These are phyloP conservation scores for Takakia lepidozioides DNA, from an alignment of 225 moss, liverwort and hornwort genomes.

Conservation along the genomic window DNA sequence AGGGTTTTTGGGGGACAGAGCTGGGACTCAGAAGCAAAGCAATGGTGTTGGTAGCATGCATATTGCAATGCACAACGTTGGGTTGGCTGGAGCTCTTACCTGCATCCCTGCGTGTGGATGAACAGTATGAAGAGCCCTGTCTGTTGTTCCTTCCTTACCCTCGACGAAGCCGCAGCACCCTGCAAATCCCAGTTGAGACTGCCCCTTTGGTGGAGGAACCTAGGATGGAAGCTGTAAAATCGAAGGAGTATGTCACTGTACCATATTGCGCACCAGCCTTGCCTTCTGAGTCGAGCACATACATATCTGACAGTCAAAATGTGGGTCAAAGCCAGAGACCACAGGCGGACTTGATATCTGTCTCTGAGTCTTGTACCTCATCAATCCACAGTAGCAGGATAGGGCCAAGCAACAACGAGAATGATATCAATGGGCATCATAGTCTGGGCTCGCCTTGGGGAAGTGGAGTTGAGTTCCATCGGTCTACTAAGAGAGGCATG, in stretches of 20 bases:
- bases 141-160: conserved; percentile 33
- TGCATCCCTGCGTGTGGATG: conserved; percentile 30
- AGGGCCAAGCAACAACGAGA: conserved; percentile 5
- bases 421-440: conserved; percentile 2
- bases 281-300: background rate
- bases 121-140: conserved; percentile 32
- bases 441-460: conserved; percentile 13
- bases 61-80: conserved; percentile 25
- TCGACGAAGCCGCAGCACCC: conserved; percentile 10
- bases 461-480: conserved; percentile 14
- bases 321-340: too few species aligned
- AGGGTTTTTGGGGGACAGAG: conserved; percentile 21
- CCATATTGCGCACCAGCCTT: conserved; percentile 5
- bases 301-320: too few species aligned
- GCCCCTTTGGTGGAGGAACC: background rate
- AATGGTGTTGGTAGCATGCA: conserved; percentile 23
- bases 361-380: background rate
- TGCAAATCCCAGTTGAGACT: conserved; percentile 3
- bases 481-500: conserved; percentile 24
- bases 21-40: conserved; percentile 29
- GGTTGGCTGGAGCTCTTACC: conserved; percentile 32
- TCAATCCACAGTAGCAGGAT: too few species aligned
- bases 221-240: background rate
- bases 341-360: too few species aligned
- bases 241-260: background rate